Percentiles rank a stretch among this genome's conserved stretches.
These are phyloP conservation scores for Copromyces sp. DNA, from an alignment of 495 filamentous ascomycete genomes.

Conservation along the genomic window DNA sequence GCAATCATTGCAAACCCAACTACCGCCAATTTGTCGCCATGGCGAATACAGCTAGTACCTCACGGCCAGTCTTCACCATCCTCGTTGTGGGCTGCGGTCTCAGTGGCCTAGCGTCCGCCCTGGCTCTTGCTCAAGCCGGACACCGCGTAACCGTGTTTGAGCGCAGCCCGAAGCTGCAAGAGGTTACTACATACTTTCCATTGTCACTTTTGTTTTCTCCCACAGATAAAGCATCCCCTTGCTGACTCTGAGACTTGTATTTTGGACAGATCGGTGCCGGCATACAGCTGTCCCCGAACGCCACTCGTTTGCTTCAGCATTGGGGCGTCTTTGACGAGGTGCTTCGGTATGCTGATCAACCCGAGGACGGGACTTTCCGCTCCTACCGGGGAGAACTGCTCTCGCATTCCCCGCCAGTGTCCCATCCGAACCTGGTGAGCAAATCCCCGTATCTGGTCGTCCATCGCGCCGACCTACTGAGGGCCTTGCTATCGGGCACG, in stretches of 20 bases:
- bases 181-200: conserved; percentile 31
- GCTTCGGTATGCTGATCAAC: conserved; percentile 14
- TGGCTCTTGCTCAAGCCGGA: conserved; percentile 45
- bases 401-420: conserved; percentile 7
- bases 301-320: conserved; percentile 32
- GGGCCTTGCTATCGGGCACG: conserved; percentile 38
- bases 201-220: background rate
- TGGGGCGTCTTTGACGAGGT: conserved; percentile 26
- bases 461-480: conserved; percentile 47
- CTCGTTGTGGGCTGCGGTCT: conserved; percentile 53
- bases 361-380: conserved; percentile 26
- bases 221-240: background rate
- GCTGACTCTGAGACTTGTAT: background rate
- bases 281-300: conserved; percentile 47
- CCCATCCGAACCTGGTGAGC: conserved; percentile 17
- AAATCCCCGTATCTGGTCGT: conserved; percentile 41
- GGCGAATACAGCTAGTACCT: conserved; percentile 1
- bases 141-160: conserved; percentile 53
- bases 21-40: background rate
- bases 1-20: conserved; percentile 1
- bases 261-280: conserved; percentile 33
- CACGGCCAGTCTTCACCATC: conserved; percentile 1
- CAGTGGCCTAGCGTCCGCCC: conserved; percentile 50
- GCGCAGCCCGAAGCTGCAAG: conserved; percentile 41
- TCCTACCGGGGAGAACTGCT: background rate